phyloP scores from a whole-genome alignment of 129 eudicot species.

The Ambrosia trifida region DNA sequence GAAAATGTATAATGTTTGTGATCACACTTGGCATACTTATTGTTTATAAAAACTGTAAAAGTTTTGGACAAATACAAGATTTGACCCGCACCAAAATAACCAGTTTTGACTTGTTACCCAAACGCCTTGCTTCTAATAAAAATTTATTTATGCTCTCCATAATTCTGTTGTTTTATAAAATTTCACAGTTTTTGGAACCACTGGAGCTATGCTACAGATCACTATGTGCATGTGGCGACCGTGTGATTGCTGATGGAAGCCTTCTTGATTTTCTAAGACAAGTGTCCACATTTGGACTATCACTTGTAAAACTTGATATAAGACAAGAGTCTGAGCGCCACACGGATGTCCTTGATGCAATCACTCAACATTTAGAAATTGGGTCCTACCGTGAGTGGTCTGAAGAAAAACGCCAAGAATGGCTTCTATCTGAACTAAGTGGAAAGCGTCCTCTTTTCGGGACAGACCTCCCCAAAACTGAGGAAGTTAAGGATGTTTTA shows the following conservation, averaged over 20 bases:
- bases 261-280: conserved; percentile 91
- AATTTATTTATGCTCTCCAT: background rate
- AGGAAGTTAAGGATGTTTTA: conserved; percentile 85
- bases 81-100: background rate
- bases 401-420: conserved; percentile 79
- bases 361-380: conserved; percentile 78
- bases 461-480: conserved; percentile 83
- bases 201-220: conserved; percentile 95
- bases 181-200: conserved; percentile 80
- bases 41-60: background rate
- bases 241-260: conserved; percentile 89
- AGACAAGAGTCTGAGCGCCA: conserved; percentile 96
- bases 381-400: conserved; percentile 94
- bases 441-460: conserved; percentile 94
- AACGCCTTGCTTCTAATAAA: conserved; percentile 2
- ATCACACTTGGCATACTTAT: background rate
- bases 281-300: conserved; percentile 92
- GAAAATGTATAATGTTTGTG: background rate
- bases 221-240: conserved; percentile 85
- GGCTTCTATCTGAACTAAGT: conserved; percentile 84
- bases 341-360: conserved; percentile 91
- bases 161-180: conserved; percentile 8
- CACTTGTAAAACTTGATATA: conserved; percentile 88
- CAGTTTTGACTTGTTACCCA: background rate
- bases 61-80: background rate